Evolutionary conservation across 768 basidiomycete genomes (phyloP), one percentile per base, ranked within the genome.

Genomic region (Suillus hirtellus): DNA sequence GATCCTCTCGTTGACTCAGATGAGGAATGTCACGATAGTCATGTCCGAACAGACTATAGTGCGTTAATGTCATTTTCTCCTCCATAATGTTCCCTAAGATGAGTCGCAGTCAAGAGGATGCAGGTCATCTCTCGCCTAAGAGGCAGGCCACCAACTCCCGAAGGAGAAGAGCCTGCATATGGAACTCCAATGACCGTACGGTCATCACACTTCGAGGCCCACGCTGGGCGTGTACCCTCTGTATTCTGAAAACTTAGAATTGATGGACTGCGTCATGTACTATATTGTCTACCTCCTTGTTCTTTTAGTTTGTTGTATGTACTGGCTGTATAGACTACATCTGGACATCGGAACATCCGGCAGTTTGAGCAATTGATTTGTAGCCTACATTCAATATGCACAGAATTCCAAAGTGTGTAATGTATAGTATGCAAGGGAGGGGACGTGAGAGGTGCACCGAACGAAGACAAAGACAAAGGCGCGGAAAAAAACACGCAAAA

Each of bases 1-100:
- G 91, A 93, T 70, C 87, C 91, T n/a, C 77, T 92, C 35, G 75
- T 80, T 58, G 89, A 92, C 73, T 92, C 91, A 35, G 91, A 92
- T 64, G 89, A 90, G 49, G 89, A 90, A 69, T 75, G 77, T 55
- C 81, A 78, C 15, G 89, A 92, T 68, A 88, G 89, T 68, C 79
- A 89, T 67, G 78, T 83, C 42, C 82, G 86, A 38, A 76, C 83
- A 54, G 90, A 92, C 68, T 90, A 89, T 68, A 74, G 90, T 91
- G 64, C 60, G 84, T 58, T 21, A 17, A 42, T 42, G 2, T 9
- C 2, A 15, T 58, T 58, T 27, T 27, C 17, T 19, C 10, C 15
- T 42, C 24, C 10, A n/a, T 19, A 12, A 61, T 40, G 31, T 63
- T 63, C 60, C 71, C 66, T 50, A 58, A 66, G 15, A 42, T 63